Evolutionary conservation across 495 filamentous ascomycete genomes (phyloP).

Genomic region (Annulohypoxylon bovei): DNA sequence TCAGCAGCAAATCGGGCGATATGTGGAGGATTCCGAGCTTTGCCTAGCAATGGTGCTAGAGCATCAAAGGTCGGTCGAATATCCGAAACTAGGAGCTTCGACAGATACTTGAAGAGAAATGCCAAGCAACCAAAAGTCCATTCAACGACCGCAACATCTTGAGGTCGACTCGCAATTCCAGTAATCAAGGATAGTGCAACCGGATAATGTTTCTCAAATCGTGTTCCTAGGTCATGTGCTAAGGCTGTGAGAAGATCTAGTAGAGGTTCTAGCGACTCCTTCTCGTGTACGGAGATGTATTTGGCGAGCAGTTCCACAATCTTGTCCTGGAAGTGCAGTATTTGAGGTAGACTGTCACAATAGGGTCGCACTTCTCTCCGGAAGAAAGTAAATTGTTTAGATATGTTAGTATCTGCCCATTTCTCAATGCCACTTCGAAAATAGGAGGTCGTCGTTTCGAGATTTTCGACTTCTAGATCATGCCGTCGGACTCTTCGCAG

Average conservation of each 20-base stretch:
- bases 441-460: slow-evolving; percentile 76
- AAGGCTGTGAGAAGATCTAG: slow-evolving; percentile 86
- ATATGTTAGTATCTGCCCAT: slow-evolving; percentile 92
- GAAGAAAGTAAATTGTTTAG: slow-evolving; percentile 79
- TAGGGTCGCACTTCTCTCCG: slow-evolving; percentile 74
- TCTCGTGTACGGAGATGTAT: slow-evolving; percentile 80
- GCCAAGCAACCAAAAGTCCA: slow-evolving; percentile 96
- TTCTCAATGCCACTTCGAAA: slow-evolving; percentile 82
- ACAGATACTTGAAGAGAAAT: slow-evolving; percentile 97
- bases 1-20: slow-evolving; percentile 93
- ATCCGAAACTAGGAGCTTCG: slow-evolving; percentile 83
- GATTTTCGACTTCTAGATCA: slow-evolving; percentile 80
- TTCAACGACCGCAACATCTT: slow-evolving; percentile 82
- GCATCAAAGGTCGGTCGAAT: slow-evolving; percentile 82
- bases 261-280: slow-evolving; percentile 82
- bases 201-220: slow-evolving; percentile 88
- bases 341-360: slow-evolving; percentile 89
- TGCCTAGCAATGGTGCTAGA: slow-evolving; percentile 87
- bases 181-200: slow-evolving; percentile 74
- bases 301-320: slow-evolving; percentile 81
- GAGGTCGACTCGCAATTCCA: slow-evolving; percentile 56
- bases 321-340: slow-evolving; percentile 84
- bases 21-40: slow-evolving; percentile 79
- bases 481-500: slow-evolving; percentile 84
- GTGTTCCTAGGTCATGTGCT: slow-evolving; percentile 87